phyloP scores from a whole-genome alignment of 139 green algal genomes.

The Micractinium conductrix region DNA sequence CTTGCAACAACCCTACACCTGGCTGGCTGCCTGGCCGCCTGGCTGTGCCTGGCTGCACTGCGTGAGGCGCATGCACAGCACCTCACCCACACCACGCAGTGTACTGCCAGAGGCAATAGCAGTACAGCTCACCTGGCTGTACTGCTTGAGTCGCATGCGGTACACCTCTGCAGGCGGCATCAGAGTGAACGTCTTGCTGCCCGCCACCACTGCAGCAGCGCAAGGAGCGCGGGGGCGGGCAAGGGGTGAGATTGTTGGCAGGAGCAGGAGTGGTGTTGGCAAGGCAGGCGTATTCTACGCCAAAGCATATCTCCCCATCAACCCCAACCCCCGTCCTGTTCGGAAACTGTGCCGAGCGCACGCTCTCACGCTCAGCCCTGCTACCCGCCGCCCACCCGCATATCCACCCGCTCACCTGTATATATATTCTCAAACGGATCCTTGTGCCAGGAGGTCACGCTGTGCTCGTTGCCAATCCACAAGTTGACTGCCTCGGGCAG shows the following conservation, averaged over 20 bases:
- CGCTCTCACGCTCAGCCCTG: not conserved
- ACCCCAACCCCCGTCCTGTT: too few relatives aligned
- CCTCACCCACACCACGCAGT: not conserved
- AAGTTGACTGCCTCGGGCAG: conserved; percentile 77
- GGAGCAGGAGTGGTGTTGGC: not conserved
- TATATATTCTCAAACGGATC: conserved; percentile 93
- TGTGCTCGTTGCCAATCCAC: conserved; percentile 82
- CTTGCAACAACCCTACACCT: too few relatives aligned
- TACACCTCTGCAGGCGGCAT: conserved; percentile 77
- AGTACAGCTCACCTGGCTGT: conserved; percentile 17
- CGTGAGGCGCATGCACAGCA: not conserved
- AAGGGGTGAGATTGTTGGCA: not conserved
- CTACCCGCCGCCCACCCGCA: not conserved
- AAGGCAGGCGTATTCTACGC: not conserved
- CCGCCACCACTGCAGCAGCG: conserved; percentile 60
- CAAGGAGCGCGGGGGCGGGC: not conserved
- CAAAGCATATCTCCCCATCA: too few relatives aligned
- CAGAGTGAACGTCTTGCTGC: conserved; percentile 83
- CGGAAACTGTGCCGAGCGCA: too few relatives aligned
- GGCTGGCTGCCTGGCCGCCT: too few relatives aligned
- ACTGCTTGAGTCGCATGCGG: conserved; percentile 64
- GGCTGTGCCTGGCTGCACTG: not conserved
- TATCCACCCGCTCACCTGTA: not conserved
- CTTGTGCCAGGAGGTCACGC: conserved; percentile 87
- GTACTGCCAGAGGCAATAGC: too few relatives aligned